Conservation (phyloP, 2,329 filamentous ascomycete species). For the Colletotrichum plurivorum region DNA sequence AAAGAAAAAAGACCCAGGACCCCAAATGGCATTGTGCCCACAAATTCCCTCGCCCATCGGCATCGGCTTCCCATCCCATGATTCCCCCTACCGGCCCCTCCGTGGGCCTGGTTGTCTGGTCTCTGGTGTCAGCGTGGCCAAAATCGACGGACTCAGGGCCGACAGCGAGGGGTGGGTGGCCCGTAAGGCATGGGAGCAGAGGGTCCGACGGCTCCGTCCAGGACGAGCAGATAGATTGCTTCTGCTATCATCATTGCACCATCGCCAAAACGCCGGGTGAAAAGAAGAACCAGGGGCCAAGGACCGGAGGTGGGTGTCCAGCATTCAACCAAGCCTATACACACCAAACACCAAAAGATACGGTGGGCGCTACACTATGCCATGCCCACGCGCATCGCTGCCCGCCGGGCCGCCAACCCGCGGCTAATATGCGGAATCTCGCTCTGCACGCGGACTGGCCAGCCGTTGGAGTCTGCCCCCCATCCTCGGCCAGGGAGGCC, state of each 20-base stretch:
- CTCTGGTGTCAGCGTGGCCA: slow-evolving; percentile 18
- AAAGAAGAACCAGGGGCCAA: neutral
- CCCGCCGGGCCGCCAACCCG: slow-evolving; percentile 36
- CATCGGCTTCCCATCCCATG: slow-evolving; percentile 24
- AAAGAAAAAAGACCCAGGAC: neutral
- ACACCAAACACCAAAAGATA: neutral
- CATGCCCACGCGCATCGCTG: slow-evolving; percentile 4
- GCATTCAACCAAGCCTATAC: no score
- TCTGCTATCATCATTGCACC: slow-evolving; percentile 15
- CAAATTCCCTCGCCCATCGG: slow-evolving; percentile 22
- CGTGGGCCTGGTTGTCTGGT: neutral
- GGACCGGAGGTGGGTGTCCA: neutral
- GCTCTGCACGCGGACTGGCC: slow-evolving; percentile 27
- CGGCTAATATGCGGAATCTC: slow-evolving; percentile 36
- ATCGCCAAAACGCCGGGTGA: slow-evolving; percentile 20
- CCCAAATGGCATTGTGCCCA: slow-evolving; percentile 12
- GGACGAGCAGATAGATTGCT: slow-evolving; percentile 25
- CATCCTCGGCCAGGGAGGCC: slow-evolving; percentile 31
- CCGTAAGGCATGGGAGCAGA: slow-evolving; percentile 7
- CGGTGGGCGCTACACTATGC: neutral
- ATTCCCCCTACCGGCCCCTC: slow-evolving; percentile 5
- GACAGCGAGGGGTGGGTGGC: slow-evolving; percentile 6
- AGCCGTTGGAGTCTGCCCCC: neutral
- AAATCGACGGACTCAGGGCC: slow-evolving; percentile 21
- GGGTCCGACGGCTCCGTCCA: slow-evolving; percentile 20